These are phyloP conservation scores for Tanacetum coccineum DNA, from an alignment of 129 eudicot genomes.

Conservation along the genomic window DNA sequence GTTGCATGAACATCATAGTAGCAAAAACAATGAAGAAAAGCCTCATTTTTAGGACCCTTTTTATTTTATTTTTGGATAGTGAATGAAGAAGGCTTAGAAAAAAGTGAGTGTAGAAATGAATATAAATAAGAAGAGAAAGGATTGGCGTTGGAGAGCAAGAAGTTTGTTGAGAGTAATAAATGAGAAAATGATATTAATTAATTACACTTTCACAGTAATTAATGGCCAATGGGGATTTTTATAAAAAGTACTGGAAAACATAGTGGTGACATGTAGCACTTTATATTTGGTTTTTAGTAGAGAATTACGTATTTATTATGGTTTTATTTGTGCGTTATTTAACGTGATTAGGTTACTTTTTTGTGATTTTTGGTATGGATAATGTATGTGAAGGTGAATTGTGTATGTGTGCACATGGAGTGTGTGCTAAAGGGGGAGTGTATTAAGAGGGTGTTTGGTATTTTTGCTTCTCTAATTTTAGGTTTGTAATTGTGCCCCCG, in stretches of 20 bases:
- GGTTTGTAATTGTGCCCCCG: no score
- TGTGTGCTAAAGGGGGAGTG: not conserved
- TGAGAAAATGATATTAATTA: constrained; percentile 22
- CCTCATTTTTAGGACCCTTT: constrained; percentile 9
- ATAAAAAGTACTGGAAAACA: no score
- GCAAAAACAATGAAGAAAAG: constrained; percentile 6
- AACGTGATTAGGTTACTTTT: no score
- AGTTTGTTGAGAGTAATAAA: constrained; percentile 31
- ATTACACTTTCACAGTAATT: not conserved
- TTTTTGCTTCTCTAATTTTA: no score
- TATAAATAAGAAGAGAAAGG: constrained; percentile 27
- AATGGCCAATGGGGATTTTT: constrained; percentile 22
- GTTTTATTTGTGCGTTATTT: no score
- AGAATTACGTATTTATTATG: no score
- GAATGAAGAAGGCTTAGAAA: constrained; percentile 20
- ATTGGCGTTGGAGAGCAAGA: constrained; percentile 25
- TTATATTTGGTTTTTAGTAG: no score
- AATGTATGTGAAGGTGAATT: not conserved
- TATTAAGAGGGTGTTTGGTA: no score
- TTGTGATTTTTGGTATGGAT: no score
- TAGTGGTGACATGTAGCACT: no score
- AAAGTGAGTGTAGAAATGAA: constrained; percentile 24
- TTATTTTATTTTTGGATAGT: not conserved
- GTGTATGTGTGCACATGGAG: not conserved
- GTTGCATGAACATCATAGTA: constrained; percentile 24